Evolutionary conservation across 495 filamentous ascomycete genomes (phyloP).

Genomic region (Xeromyces bisporus): DNA sequence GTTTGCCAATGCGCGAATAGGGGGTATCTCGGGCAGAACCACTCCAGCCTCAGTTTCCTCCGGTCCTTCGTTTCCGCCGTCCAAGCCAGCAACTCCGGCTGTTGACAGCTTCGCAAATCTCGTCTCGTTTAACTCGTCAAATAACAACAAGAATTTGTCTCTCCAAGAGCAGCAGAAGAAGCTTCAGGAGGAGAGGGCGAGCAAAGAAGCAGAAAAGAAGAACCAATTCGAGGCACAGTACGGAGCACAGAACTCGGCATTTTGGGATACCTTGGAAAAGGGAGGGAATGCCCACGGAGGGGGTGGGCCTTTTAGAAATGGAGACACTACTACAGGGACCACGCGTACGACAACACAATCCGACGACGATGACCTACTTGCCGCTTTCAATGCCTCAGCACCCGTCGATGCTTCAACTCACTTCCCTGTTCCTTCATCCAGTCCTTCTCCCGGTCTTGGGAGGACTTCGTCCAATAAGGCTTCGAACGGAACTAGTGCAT

Average conservation of each 20-base stretch:
- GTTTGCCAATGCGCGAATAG: conserved; percentile 42
- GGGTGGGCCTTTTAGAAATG: conserved; percentile 16
- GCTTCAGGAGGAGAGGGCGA: conserved; percentile 58
- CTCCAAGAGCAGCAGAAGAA: conserved; percentile 73
- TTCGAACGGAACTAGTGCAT: conserved; percentile 9
- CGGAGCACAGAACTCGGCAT: conserved; percentile 42
- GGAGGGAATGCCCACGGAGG: conserved; percentile 34
- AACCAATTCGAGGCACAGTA: conserved; percentile 56
- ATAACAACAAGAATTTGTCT: conserved; percentile 48
- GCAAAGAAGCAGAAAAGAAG: conserved; percentile 55
- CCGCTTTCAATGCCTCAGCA: conserved; percentile 43
- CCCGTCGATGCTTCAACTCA: conserved; percentile 46
- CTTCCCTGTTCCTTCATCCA: conserved; percentile 33
- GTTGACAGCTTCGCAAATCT: conserved; percentile 83
- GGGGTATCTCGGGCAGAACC: conserved; percentile 48
- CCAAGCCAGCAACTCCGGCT: conserved; percentile 42
- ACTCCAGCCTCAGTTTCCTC: conserved; percentile 46
- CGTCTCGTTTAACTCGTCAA: conserved; percentile 56
- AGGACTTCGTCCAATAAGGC: conserved; percentile 6
- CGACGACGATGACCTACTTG: conserved; percentile 43
- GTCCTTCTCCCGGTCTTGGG: conserved; percentile 14
- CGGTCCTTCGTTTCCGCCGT: conserved; percentile 29
- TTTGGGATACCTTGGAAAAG: conserved; percentile 50
- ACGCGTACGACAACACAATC: conserved; percentile 23
- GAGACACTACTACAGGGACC: conserved; percentile 23